Base-by-base conservation (phyloP, 805 yeast genomes). In the Zygosaccharomyces gambellarensis region DNA sequence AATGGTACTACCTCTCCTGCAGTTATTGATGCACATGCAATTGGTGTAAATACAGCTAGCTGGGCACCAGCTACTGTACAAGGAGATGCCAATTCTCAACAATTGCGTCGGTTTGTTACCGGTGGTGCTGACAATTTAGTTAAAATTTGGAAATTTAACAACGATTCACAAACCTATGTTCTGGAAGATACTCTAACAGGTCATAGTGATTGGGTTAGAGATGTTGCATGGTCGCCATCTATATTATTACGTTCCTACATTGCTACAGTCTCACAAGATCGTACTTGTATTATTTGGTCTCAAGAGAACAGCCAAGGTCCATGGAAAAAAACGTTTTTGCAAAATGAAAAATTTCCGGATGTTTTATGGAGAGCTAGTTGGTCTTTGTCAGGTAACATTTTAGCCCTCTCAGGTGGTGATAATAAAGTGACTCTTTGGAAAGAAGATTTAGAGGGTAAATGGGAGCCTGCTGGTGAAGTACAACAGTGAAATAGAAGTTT, bases 301-400 rank as follows among this genome's bases (percentile, higher is more conserved):
- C 92, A 89, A 69, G 90, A 84, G 55, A 77, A 73, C 45, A 68
- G 68, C 49, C 77, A 76, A 23, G 81, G 80, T 3, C 75, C 76
- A 55, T 94, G 99, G 99, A 83, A 84, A 66, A 86, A 86, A 66
- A 84, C 82, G 62, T 72, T 79, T 36, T 76, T 94, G 63, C 81
- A 83, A 44, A 76, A 78, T 17, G 95, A 88, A 36, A 84, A 82
- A 65, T 94, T 94, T 78, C 94, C 97, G 12, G 99, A 94, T 67
- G 97, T 90, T 25, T 87, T 95, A 59, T 94, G 99, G 99, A 83
- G 97, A 68, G 96, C 95, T 43, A 84, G 95, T 58, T 94, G 99
- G 99, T 89, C 97, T 10, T 76, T 90, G 58, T 85, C 95, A 42
- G 99, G 99, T 47, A 94, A 94, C 67, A 83, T 94, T 28, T 78